A percentile compares a stretch with the other conserved stretches of the same genome.
Conservation (phyloP, 2,329 filamentous ascomycete species). For the Pseudocercospora eumusae region DNA sequence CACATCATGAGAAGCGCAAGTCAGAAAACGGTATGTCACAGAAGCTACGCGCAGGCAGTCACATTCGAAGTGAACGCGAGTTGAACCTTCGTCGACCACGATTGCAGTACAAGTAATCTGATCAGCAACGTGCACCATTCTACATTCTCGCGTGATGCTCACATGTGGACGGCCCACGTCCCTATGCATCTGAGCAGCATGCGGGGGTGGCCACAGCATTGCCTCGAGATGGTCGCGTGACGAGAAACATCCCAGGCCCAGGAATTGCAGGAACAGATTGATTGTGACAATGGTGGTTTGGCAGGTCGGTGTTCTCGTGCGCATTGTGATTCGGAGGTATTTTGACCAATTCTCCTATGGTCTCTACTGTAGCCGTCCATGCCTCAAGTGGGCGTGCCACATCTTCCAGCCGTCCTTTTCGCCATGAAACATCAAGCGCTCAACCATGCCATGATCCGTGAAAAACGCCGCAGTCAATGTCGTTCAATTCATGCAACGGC, state of each 20-base stretch:
- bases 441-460: slow-evolving; percentile 25
- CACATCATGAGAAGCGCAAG: background rate
- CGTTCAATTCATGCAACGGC: slow-evolving; percentile 20
- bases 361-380: slow-evolving; percentile 26
- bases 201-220: background rate
- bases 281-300: background rate
- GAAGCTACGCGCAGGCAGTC: background rate
- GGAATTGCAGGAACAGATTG: background rate
- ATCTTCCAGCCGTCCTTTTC: slow-evolving; percentile 28
- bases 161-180: background rate
- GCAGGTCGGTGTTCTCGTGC: slow-evolving; percentile 10
- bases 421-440: slow-evolving; percentile 28
- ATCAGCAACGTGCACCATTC: background rate
- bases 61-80: background rate
- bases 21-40: background rate
- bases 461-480: slow-evolving; percentile 24
- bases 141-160: background rate
- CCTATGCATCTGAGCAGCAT: background rate
- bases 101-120: background rate
- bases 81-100: background rate
- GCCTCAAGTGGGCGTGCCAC: slow-evolving; percentile 23
- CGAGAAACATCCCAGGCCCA: background rate
- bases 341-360: slow-evolving; percentile 10
- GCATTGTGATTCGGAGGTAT: slow-evolving; percentile 21
- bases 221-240: background rate